These are phyloP conservation scores for Scutellaria barbata DNA, from an alignment of 257 asterid species.

Conservation along the genomic window DNA sequence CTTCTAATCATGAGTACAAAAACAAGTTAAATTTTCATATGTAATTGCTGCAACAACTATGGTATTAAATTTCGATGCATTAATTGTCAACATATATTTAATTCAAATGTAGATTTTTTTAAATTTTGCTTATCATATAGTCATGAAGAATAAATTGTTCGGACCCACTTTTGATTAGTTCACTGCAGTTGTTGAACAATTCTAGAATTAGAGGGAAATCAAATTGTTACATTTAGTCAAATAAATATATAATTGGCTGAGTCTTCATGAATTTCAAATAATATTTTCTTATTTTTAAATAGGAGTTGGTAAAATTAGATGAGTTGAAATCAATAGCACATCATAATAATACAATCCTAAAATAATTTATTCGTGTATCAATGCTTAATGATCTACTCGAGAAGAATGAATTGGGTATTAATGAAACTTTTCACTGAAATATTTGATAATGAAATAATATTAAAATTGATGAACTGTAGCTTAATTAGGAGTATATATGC, in stretches of 20 bases:
- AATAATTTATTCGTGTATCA: no score
- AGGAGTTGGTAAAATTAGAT: conserved; percentile 33
- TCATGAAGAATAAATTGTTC: neutral
- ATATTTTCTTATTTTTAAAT: conserved; percentile 8
- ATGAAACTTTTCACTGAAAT: no score
- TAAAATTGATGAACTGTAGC: no score
- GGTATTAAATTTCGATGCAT: no score
- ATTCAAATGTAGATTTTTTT: conserved; percentile 23
- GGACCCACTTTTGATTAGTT: conserved; percentile 34
- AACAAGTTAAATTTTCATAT: neutral
- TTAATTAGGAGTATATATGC: no score
- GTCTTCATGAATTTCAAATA: neutral
- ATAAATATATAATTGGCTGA: conserved; percentile 14
- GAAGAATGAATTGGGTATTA: no score
- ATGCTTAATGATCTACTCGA: no score
- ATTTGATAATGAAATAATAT: no score
- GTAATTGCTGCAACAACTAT: neutral
- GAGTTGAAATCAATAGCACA: neutral
- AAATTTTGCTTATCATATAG: neutral
- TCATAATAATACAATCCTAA: no score
- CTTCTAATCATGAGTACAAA: neutral
- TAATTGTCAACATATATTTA: conserved; percentile 12
- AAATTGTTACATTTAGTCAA: conserved; percentile 21
- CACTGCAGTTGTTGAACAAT: conserved; percentile 37
- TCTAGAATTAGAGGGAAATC: conserved; percentile 29